Base-by-base conservation (phyloP, 441 rosid genomes). In the Gossypium lobatum region DNA sequence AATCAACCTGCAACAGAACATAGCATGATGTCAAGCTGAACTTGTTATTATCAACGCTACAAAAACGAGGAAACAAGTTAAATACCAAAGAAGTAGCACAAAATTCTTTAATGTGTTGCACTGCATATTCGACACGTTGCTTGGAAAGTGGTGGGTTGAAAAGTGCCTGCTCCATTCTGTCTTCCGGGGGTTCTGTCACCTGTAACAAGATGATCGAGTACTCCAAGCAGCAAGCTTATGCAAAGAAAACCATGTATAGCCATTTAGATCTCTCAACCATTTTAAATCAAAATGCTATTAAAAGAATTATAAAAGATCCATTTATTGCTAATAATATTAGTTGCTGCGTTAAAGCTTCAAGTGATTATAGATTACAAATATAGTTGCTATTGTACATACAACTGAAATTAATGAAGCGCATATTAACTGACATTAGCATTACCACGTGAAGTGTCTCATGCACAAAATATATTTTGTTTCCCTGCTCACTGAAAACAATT, bases 131-230 rank as follows among this genome's bases (percentile, higher is more conserved):
- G 65, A 93, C 95, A 54, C 98, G 87, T 80, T 93, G 99, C 83
- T 90, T 95, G 16, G 97, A 91, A 78, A 95, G 97, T 18, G 98
- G 92, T 74, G 98, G 99, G 74, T 87, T 93, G 74, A 95, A 95
- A 83, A 91, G 81, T 68, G 98, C 98, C 66, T 91, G 96, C 81
- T 93, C 99, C 97, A 95, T 95, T 79, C 95, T 86, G 77, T 93
- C 96, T 85, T 93, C 98, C 13, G 93, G 83, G 11, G 97, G 96
- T 74, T 88, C 95, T 66, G 91, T 86, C 71, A 90, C 76, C 58
- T 77, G 80, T 86, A 95, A 80, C 82, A 93, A 70, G 58, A 89
- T 73, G 63, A 89, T 78, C 18, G 75, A 72, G 78, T 81, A 87
- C 75, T 85, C 85, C 85, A 95, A 80, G 75, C 48, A 57, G 74